phyloP scores from a whole-genome alignment of 176 grass and related monocot species.

The Oryza coarctata region DNA sequence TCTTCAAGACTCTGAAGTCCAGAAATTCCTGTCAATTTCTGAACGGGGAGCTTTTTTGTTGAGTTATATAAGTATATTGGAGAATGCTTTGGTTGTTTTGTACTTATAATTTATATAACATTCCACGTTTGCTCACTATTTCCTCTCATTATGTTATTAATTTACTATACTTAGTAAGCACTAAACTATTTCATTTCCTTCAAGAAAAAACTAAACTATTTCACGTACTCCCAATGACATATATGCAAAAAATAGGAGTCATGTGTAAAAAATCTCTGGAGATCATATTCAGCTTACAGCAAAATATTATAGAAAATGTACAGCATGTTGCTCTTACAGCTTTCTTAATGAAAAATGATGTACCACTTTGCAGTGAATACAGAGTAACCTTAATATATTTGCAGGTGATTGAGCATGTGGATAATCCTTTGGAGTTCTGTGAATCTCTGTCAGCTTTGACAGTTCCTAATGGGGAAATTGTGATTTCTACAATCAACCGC shows the following conservation, averaged over 20 bases:
- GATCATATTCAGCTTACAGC: background rate
- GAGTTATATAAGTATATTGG: background rate
- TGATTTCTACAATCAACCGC: constrained; percentile 91
- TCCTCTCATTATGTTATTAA: too few species aligned
- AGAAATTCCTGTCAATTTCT: background rate
- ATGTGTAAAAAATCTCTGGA: background rate
- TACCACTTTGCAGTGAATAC: constrained; percentile 7
- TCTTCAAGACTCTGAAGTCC: too few species aligned
- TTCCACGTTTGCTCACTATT: too few species aligned
- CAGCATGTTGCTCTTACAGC: background rate
- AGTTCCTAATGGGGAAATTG: constrained; percentile 59
- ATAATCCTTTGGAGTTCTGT: constrained; percentile 76
- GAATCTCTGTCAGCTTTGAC: constrained; percentile 70
- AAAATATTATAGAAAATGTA: background rate
- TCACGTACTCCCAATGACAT: background rate
- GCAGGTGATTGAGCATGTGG: constrained; percentile 96
- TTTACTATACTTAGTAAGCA: too few species aligned
- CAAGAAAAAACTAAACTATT: background rate
- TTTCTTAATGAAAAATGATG: constrained; percentile 12
- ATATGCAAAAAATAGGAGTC: background rate
- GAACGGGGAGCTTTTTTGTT: background rate
- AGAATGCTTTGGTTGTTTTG: background rate
- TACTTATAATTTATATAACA: background rate
- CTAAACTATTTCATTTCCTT: too few species aligned
- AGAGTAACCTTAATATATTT: constrained; percentile 34